Evolutionary conservation across 768 basidiomycete genomes (phyloP).

Genomic region (Clavulina sp.): DNA sequence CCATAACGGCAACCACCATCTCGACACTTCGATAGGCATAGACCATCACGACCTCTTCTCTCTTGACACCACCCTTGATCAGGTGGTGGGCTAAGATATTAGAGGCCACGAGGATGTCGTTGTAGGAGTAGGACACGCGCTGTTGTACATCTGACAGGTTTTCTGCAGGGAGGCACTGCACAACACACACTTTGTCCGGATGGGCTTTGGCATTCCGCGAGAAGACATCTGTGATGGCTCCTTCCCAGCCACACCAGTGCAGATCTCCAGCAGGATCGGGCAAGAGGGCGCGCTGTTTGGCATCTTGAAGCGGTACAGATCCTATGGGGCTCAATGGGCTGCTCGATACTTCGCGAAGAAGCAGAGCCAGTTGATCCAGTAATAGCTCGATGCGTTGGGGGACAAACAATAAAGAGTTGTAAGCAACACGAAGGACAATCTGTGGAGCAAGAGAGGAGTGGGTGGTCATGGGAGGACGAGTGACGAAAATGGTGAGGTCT

Average conservation of each 20-base stretch:
- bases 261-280: slow-evolving; percentile 78
- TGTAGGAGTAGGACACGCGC: slow-evolving; percentile 53
- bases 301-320: slow-evolving; percentile 61
- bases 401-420: slow-evolving; percentile 91
- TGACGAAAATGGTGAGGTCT: slow-evolving; percentile 86
- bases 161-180: slow-evolving; percentile 47
- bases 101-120: slow-evolving; percentile 61
- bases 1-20: slow-evolving; percentile 93
- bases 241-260: slow-evolving; percentile 95
- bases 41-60: slow-evolving; percentile 95
- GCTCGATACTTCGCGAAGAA: slow-evolving; percentile 52
- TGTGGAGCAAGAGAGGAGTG: slow-evolving; percentile 54
- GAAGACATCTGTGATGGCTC: slow-evolving; percentile 92
- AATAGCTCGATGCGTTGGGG: slow-evolving; percentile 56
- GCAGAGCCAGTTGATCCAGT: slow-evolving; percentile 66
- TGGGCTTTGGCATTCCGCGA: slow-evolving; percentile 62
- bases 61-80: slow-evolving; percentile 63
- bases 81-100: slow-evolving; percentile 87
- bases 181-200: slow-evolving; percentile 75
- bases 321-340: slow-evolving; percentile 58
- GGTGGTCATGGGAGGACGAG: slow-evolving; percentile 46
- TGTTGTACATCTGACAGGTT: slow-evolving; percentile 30
- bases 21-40: slow-evolving; percentile 95
- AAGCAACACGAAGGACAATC: slow-evolving; percentile 67
- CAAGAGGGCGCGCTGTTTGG: slow-evolving; percentile 45